Evolutionary conservation across 352 stramenopile genomes (phyloP), one percentile per base, ranked within the genome.

Genomic region (Phytopythium kandeliae): DNA sequence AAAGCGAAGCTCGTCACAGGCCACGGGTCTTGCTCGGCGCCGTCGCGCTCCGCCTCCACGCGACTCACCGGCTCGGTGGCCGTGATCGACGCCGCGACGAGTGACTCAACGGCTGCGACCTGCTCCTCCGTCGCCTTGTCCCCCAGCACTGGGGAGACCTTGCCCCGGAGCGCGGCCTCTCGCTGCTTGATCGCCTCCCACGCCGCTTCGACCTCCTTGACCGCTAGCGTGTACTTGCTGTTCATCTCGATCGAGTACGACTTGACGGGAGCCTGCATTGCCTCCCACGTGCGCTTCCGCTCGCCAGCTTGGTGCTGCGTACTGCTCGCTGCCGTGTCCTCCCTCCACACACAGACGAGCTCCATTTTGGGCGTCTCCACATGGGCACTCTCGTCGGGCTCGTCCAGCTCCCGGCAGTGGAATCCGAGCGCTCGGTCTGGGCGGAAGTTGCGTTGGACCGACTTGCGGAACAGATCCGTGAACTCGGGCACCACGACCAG

Each of bases 241-340:
- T 87, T 86, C 2, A 52, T 57, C 48, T 85, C 74, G 41, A 87
- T 87, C 21, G 71, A 67, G 46, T 85, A 86, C 33, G 69, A 76
- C 43, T 72, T 84, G 19, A 85, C 67, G 0, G 71, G 73, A 1
- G 71, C 73, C 30, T 79, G 65, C 63, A 84, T 78, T 1, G 72
- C 78, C 48, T 89, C 74, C 72, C 74, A 89, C 47, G 74, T 85
- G 21, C 77, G 63, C 62, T 82, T 82, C 0, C 16, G 66, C 2
- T 83, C 60, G 5, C 68, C 67, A 4, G 28, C 36, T 4, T 26
- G n/a, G 41, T 70, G 59, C 22, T 62, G 54, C 25, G 82, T 44
- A 7, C 63, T 61, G 9, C 56, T 41, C 7, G 50, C 21, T 16
- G 62, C 24, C 7, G 55, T 71, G 34, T 84, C 58, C 16, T 86